Evolutionary conservation across 2,329 filamentous ascomycete species (phyloP), one percentile per base, ranked within the genome.

Genomic region (Colletotrichum sp.): DNA sequence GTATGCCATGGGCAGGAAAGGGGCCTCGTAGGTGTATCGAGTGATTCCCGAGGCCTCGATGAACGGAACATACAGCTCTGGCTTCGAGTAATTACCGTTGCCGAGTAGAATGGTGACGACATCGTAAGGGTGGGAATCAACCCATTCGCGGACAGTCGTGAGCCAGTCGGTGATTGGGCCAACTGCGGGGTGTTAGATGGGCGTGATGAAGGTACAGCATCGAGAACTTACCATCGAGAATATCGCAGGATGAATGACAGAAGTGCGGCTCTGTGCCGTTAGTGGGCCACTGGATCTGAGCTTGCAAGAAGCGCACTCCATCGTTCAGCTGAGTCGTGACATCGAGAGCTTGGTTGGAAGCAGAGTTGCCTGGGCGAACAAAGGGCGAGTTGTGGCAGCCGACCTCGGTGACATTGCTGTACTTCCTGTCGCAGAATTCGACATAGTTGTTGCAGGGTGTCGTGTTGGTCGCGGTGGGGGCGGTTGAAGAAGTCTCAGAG

Each of bases 91-190:
- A 85, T 96, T 94, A 80, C 91, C 93, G 83, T 98, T 98, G 73
- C 93, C 95, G 67, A 98, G 92, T 21, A 98, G 88, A 78, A 98
- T 93, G 2, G 95, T 96, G 30, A 98, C 91, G 2, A 98, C 94
- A 78, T 98, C 96, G 85, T 95, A 96, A 0, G 95, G 96, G 79
- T 98, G 92, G 1, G 82, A 80, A 8, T 90, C 89, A 4, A 98
- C 92, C 96, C 96, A 98, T 59, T 87, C 83, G 44, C 88, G 89
- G 15, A 98, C 94, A 1, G 88, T 89, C 8, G 87, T 87, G 39
- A 98, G 91, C 87, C 95, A 97, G 59, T 91, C 87, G 70, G 93
- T 92, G 67, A 97, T 93, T 9, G 94, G 93, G 0, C 96, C 96
- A 3, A 91, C 95, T 78, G 26, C 13, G 4, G 15, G 0, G 15